These are phyloP conservation scores for Talaromyces rugulosus DNA, from an alignment of 2,329 filamentous ascomycete species.

Conservation along the genomic window DNA sequence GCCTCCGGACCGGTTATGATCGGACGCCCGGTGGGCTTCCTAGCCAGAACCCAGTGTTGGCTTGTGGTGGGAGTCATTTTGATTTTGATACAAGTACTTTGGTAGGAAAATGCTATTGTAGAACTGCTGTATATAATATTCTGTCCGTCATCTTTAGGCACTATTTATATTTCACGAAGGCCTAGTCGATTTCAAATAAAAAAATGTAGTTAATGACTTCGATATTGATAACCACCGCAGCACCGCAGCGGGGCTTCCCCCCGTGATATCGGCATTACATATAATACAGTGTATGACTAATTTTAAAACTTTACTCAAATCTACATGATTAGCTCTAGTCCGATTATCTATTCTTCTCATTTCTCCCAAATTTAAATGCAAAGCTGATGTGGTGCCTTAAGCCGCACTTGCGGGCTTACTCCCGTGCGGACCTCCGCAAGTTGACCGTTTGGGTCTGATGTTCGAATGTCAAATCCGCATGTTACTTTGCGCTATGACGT, in stretches of 20 bases:
- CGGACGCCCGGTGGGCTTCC: slow-evolving; percentile 34
- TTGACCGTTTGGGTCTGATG: background rate
- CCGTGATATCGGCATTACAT: background rate
- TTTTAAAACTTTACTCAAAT: background rate
- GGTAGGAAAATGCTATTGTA: background rate
- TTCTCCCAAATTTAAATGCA: background rate
- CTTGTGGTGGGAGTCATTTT: slow-evolving; percentile 17
- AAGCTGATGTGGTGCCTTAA: background rate
- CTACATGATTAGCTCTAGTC: no score
- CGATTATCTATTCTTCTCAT: background rate
- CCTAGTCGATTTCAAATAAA: background rate
- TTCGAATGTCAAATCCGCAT: background rate
- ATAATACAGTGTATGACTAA: background rate
- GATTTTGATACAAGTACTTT: background rate
- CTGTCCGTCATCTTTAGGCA: background rate
- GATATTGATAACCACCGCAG: background rate
- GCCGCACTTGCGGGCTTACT: background rate
- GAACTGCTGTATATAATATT: background rate
- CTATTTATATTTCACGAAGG: background rate
- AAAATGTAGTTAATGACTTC: background rate
- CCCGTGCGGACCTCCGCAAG: background rate
- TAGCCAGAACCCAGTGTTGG: slow-evolving; percentile 42
- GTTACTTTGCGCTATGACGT: background rate
- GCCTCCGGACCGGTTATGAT: slow-evolving; percentile 18
- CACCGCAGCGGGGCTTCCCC: background rate